phyloP scores from a whole-genome alignment of 805 yeast species.

The Cyberlindnera subsufficiens region DNA sequence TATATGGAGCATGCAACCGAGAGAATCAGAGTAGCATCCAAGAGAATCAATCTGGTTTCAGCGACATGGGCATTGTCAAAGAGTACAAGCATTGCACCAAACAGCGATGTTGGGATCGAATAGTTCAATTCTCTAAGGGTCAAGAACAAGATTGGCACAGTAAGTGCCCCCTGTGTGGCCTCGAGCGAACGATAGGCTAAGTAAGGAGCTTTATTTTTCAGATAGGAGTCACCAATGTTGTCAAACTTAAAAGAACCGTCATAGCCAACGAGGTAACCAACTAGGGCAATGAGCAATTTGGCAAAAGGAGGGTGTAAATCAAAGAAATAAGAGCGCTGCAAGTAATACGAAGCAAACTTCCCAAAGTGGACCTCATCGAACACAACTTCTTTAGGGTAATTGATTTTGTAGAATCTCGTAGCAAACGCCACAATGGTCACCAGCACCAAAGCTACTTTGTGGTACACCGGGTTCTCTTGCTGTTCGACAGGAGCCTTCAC shows the following conservation, averaged over 20 bases:
- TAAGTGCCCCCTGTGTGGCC: slow-evolving; percentile 75
- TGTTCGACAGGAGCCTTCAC: neutral
- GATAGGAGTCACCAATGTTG: slow-evolving; percentile 78
- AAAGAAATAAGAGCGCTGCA: slow-evolving; percentile 87
- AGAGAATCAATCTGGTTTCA: slow-evolving; percentile 83
- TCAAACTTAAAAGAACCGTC: slow-evolving; percentile 92
- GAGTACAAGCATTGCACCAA: slow-evolving; percentile 70
- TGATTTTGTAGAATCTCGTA: slow-evolving; percentile 56
- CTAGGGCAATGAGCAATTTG: slow-evolving; percentile 82
- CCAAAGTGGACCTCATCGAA: slow-evolving; percentile 89
- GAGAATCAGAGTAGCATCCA: slow-evolving; percentile 84
- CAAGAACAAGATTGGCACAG: slow-evolving; percentile 77
- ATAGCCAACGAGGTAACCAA: slow-evolving; percentile 85
- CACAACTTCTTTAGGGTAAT: slow-evolving; percentile 69
- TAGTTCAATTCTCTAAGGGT: slow-evolving; percentile 84
- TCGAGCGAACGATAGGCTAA: slow-evolving; percentile 73
- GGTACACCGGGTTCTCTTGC: slow-evolving; percentile 7
- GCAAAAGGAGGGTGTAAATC: slow-evolving; percentile 99
- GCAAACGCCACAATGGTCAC: slow-evolving; percentile 65
- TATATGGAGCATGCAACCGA: slow-evolving; percentile 79
- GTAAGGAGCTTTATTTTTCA: slow-evolving; percentile 77
- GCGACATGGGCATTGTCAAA: slow-evolving; percentile 88
- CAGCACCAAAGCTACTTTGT: slow-evolving; percentile 44
- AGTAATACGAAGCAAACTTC: slow-evolving; percentile 76
- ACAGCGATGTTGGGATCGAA: slow-evolving; percentile 69